Percentiles rank a stretch among this genome's conserved stretches.
Conservation (phyloP, 1,139 yeast species). For the Waltiozyma sp. region DNA sequence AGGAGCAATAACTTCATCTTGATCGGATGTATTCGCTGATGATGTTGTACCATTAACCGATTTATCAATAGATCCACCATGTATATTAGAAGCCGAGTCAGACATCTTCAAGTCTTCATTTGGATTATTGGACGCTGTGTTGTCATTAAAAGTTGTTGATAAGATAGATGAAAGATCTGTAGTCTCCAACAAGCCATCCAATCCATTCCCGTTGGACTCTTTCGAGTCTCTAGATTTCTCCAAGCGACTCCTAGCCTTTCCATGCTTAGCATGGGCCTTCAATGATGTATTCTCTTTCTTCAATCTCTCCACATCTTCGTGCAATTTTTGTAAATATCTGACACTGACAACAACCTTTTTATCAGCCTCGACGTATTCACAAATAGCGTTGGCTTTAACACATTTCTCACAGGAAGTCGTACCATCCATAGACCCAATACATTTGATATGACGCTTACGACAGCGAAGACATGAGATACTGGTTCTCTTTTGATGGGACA, state of each 20-base stretch:
- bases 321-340: slow-evolving; percentile 59
- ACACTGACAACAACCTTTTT: slow-evolving; percentile 69
- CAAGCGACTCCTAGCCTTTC: slow-evolving; percentile 3
- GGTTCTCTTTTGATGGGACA: slow-evolving; percentile 8
- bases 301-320: slow-evolving; percentile 44
- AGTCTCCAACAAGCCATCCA: slow-evolving; percentile 12
- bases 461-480: slow-evolving; percentile 46
- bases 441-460: slow-evolving; percentile 63
- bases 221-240: background rate
- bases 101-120: background rate
- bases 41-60: background rate
- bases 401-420: slow-evolving; percentile 71
- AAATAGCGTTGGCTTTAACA: slow-evolving; percentile 41
- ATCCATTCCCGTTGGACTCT: background rate
- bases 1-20: slow-evolving; percentile 48
- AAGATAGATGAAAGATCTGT: slow-evolving; percentile 14
- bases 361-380: slow-evolving; percentile 72
- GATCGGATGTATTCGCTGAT: slow-evolving; percentile 1
- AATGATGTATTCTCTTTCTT: slow-evolving; percentile 46
- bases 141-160: slow-evolving; percentile 16
- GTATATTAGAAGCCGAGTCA: background rate
- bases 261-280: slow-evolving; percentile 30
- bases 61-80: background rate
- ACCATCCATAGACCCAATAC: slow-evolving; percentile 80
- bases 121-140: slow-evolving; percentile 14